Evolutionary conservation across 805 yeast species (phyloP), one percentile per base, ranked within the genome.

Genomic region (Barnettozyma populi): DNA sequence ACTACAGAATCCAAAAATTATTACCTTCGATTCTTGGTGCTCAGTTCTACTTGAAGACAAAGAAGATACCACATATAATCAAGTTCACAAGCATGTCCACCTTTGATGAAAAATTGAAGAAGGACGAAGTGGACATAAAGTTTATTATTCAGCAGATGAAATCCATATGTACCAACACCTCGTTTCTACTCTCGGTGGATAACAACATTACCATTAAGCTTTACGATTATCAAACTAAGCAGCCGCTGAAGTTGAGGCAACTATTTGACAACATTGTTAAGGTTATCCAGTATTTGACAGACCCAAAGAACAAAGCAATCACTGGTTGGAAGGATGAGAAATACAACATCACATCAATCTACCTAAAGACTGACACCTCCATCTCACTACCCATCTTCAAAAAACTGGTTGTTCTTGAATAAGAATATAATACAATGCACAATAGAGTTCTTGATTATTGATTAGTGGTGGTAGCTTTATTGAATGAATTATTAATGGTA

Each of bases 301-400:
- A 67, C 46, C 63, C 61, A 14, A 69, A 72, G 42, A 66, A 67
- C 55, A 67, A 60, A 52, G 85, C 86, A 2, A 74, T 76, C 14
- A 54, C 59, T 2, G 48, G 50, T 45, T 87, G 88, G 10, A 88
- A 88, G 3, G 59, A 79, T 4, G 61, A 81, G 25, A 69, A 69
- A 48, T 66, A 69, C 16, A 73, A 73, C 36, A 67, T 85, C 11
- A 71, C 64, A 11, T 76, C 75, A 23, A 63, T 83, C 14, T 79
- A 79, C 56, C 69, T 86, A 36, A 85, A 84, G 63, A 81, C 89
- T 0, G 72, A 78, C 41, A 83, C 79, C 36, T 83, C 90, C 64
- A 71, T 74, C 16, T 78, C 86, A 62, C 66, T 86, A 54, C 92
- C 90, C 2, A 67, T 84, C 5, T 70, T 62, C 45, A 53, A 25